A percentile compares a stretch with the other conserved stretches of the same genome.
These are phyloP conservation scores for Trichosporon sp. DNA, from an alignment of 1,284 basidiomycete species.

Conservation along the genomic window DNA sequence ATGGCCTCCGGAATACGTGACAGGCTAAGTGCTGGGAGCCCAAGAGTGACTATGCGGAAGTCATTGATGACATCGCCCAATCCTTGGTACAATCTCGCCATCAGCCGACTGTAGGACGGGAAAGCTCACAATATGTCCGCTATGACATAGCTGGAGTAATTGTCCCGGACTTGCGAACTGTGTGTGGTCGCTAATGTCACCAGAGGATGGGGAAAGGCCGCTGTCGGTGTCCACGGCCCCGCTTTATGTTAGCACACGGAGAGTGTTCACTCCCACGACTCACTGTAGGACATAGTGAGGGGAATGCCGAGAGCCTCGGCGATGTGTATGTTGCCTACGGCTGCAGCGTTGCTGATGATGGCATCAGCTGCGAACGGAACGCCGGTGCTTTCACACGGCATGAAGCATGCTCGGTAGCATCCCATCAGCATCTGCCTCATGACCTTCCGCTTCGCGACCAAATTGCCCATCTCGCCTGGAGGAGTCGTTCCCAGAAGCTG, in stretches of 20 bases:
- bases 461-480: conserved; percentile 47
- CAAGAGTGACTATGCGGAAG: conserved; percentile 63
- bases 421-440: conserved; percentile 62
- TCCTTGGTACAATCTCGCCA: conserved; percentile 49
- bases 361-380: conserved; percentile 64
- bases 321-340: conserved; percentile 67
- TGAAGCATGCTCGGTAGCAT: conserved; percentile 63
- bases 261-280: background rate
- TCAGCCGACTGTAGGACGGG: background rate
- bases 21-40: conserved; percentile 60
- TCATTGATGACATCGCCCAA: conserved; percentile 66
- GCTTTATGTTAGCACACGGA: conserved; percentile 53
- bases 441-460: conserved; percentile 50
- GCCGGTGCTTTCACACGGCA: conserved; percentile 59
- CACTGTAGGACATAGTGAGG: conserved; percentile 58
- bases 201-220: conserved; percentile 66
- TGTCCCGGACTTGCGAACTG: conserved; percentile 56
- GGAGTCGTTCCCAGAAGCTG: conserved; percentile 48
- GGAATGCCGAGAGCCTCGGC: conserved; percentile 68
- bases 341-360: conserved; percentile 68
- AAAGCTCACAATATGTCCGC: conserved; percentile 59
- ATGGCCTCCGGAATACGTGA: conserved; percentile 63
- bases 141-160: conserved; percentile 64
- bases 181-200: conserved; percentile 64
- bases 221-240: conserved; percentile 71